Evolutionary conservation across 805 yeast genomes (phyloP), one percentile per base, ranked within the genome.

Genomic region (Candida sphagnicola): DNA sequence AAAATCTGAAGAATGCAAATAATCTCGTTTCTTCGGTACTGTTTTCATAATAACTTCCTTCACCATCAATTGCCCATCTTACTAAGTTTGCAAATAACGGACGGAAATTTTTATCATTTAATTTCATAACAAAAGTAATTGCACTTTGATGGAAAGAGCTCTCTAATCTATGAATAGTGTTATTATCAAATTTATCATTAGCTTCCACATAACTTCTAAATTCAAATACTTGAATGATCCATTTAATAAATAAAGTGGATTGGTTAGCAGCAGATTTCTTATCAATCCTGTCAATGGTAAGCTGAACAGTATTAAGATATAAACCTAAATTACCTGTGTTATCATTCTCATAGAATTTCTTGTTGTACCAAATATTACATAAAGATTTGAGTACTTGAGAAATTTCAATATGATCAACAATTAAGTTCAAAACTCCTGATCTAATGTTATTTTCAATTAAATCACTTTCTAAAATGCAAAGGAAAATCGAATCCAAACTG

Each of bases 51-150:
- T 57, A 63, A 10, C 76, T 75, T 31, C 85, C 89, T 59, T 83
- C 95, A 41, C 89, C 95, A 45, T 81, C 85, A 50, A 86, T 76
- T 2, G 96, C 95, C 99, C 99, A 93, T 57, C 89, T 78, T 10
- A 85, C 89, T 50, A 88, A 69, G 18, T 82, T 70, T 5, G 90
- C 91, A 64, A 93, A 93, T 55, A 87, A 68, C 14, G 99, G 99
- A 56, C 97, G 78, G 74, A 93, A 93, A 16, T 82, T 77, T 65
- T 87, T 88, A 59, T 93, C 99, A 57, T 93, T 93, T 63, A 93
- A 75, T 62, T 91, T 90, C 82, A 93, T 74, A 14, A 91, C 95
- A 49, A 80, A 82, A 17, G 70, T 69, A 47, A 91, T 78, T 15
- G 85, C 90, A 56, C 89, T 77, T 28, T 75, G 68, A 50, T 85